phyloP scores from a whole-genome alignment of 192 early-diverging fungal species.

The Podila epigama region DNA sequence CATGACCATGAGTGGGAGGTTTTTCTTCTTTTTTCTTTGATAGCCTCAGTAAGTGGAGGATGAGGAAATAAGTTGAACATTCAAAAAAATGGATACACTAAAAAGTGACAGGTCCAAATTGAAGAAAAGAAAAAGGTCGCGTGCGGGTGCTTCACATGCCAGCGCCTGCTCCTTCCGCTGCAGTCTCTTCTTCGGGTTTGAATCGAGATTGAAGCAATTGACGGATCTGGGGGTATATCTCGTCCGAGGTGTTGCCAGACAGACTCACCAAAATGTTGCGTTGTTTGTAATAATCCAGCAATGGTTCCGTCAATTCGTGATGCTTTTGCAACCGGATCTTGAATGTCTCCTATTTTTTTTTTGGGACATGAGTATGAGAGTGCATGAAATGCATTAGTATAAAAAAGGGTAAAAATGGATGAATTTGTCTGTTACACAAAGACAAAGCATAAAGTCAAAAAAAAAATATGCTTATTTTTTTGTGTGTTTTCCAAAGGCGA shows the following conservation, averaged over 20 bases:
- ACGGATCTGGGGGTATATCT: conserved; percentile 89
- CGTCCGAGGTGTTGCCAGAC: conserved; percentile 84
- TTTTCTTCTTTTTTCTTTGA: too few species aligned
- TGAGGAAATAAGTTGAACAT: too few species aligned
- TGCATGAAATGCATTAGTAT: background rate
- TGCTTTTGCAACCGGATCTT: conserved; percentile 79
- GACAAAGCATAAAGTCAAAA: background rate
- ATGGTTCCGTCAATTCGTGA: conserved; percentile 77
- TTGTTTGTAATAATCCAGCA: conserved; percentile 84
- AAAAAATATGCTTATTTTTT: background rate
- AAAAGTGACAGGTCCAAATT: too few species aligned
- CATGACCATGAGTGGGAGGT: too few species aligned
- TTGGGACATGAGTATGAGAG: background rate
- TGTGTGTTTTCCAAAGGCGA: background rate
- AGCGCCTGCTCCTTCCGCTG: too few species aligned
- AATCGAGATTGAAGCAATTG: conserved; percentile 36
- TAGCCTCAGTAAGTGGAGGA: too few species aligned
- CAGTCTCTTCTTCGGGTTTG: conserved; percentile 24
- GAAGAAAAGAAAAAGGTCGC: too few species aligned
- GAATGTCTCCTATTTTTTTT: conserved; percentile 72
- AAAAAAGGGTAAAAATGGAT: background rate
- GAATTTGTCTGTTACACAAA: too few species aligned
- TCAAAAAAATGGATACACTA: too few species aligned
- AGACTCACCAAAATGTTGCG: conserved; percentile 73
- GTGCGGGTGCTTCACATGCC: too few species aligned